These are phyloP conservation scores for Priceomyces carsonii DNA, from an alignment of 805 yeast species.

Conservation along the genomic window DNA sequence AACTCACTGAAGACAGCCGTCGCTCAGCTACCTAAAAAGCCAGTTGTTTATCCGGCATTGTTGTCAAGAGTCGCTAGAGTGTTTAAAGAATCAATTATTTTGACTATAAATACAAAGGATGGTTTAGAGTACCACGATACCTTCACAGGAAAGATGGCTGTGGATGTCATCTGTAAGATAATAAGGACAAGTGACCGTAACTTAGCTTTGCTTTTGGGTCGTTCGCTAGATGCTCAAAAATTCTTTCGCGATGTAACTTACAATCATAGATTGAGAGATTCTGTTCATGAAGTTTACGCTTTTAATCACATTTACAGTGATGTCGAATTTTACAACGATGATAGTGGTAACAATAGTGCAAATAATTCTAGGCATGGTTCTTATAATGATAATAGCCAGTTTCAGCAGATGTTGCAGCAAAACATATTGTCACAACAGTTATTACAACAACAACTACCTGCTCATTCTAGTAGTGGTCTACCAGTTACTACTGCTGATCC, in stretches of 20 bases:
- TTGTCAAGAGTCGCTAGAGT: constrained; percentile 80
- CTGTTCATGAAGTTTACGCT: constrained; percentile 83
- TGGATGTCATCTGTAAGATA: constrained; percentile 82
- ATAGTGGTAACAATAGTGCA: constrained; percentile 22
- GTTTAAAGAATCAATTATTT: constrained; percentile 66
- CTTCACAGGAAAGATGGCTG: constrained; percentile 92
- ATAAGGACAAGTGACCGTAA: constrained; percentile 90
- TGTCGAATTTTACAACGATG: constrained; percentile 41
- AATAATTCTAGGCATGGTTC: constrained; percentile 31
- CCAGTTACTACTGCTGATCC: constrained; percentile 18
- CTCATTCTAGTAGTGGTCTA: constrained; percentile 16
- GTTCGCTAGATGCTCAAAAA: constrained; percentile 92
- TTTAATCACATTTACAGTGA: constrained; percentile 60
- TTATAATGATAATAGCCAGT: constrained; percentile 17
- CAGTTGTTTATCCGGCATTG: constrained; percentile 86
- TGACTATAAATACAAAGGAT: constrained; percentile 83
- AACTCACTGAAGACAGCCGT: constrained; percentile 44
- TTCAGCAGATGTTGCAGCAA: background rate
- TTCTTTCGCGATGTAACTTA: constrained; percentile 94
- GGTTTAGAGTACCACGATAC: constrained; percentile 91
- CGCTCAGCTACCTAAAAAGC: constrained; percentile 51
- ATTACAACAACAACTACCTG: constrained; percentile 19
- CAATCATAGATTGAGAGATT: constrained; percentile 89
- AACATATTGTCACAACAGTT: constrained; percentile 14
- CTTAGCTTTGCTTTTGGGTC: constrained; percentile 81